Base-by-base conservation (phyloP, 2,329 filamentous ascomycete genomes). In the Annulohypoxylon truncatum region DNA sequence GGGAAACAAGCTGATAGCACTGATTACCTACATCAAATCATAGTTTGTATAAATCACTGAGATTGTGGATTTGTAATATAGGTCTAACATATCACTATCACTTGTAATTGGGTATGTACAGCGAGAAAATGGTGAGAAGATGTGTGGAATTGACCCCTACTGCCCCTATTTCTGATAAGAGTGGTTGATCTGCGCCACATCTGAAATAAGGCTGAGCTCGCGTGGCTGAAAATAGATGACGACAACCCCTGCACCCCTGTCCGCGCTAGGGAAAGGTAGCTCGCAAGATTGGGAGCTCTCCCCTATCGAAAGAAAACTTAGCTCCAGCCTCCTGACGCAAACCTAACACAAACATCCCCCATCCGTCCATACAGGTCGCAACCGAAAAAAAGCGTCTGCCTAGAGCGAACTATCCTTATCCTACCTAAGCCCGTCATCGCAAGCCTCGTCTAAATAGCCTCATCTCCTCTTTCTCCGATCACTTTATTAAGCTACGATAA, bases 241-340 rank as follows among this genome's bases (percentile, higher is more conserved):
- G 35, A 54, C 22, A 54, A 10, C 31, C 50, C 50, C 31, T 52
- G 50, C 38, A 42, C 38, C 38, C 38, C 38, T 42, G 38, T 10
- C 15, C 7, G 38, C 38, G 18, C 38, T 54, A 54, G 38, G 13
- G 6, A 20, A 29, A 31, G 24, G 35, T 28, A 52, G 35, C 47
- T 52, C 18, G 50, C 50, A n/a, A 51, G 10, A 15, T 15, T 26
- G 42, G n/a, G 18, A 50, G 40, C 42, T 33, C 40, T 48, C 24
- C 54, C 54, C 54, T 64, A 54, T 63, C 40, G 47, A 57, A 61
- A 61, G 55, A 40, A 56, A 42, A 40, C 26, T 22, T 29, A 61
- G 44, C 44, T 65, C 47, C 60, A 60, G 55, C 55, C 65, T 61
- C 65, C 53, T 62, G 53, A 68, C 65, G 57, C 53, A 40, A 35